Evolutionary conservation across 176 grass and related monocot species (phyloP), one percentile per base, ranked within the genome.

Genomic region (Avena atlantica): DNA sequence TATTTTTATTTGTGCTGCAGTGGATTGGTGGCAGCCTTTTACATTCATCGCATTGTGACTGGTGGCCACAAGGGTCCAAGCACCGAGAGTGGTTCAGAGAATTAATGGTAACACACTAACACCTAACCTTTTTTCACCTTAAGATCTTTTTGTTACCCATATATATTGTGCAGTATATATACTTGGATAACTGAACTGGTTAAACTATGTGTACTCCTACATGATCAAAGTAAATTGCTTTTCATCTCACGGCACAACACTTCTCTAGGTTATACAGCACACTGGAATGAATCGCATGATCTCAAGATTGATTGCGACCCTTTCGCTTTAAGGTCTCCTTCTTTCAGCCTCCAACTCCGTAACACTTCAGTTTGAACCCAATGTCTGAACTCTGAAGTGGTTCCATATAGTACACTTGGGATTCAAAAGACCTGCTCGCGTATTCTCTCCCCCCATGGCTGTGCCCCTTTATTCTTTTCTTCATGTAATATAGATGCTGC

Each of bases 21-120:
- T 81, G 90, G 90, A 58, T 79, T 79, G 48, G 91, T 92, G 37
- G 14, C 87, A 66, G 62, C 36, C 84, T 90, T 92, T 79, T 95
- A 92, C 81, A 65, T 84, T 55, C 86, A 89, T n/a, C 84, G 81
- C 70, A 81, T 92, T 34, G 61, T 52, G 17, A 81, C 82, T 27
- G 62, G 86, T 69, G 50, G 42, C 49, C 23, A 72, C 63, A 90
- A 82, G 59, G 50, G 48, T 79, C 24, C 68, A 66, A 85, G 60
- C 62, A 66, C 52, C 12, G 51, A 87, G 78, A 82, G 53, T 67
- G 74, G 67, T 81, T 68, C 85, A 56, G 76, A 37, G 17, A 92
- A 88, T 57, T 92, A 84, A 82, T 74, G 82, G 88, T 89, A 86
- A 88, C 62, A 65, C 24, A 65, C 11, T 64, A 25, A 64, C 37